Evolutionary conservation across 2,329 filamentous ascomycete species (phyloP).

Genomic region (Colletotrichum horii): DNA sequence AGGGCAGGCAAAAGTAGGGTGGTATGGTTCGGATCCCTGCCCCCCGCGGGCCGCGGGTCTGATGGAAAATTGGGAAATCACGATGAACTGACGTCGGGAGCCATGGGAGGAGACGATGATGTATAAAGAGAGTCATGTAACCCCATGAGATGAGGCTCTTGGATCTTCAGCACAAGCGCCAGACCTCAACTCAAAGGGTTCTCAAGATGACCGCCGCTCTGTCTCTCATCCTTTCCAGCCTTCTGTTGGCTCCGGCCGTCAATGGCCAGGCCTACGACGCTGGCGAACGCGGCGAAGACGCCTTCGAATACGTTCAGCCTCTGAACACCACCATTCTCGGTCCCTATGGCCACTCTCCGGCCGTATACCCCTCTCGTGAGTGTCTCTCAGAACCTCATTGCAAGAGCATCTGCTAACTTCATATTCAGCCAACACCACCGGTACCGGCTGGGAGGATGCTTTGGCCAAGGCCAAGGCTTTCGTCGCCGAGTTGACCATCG

Average conservation of each 20-base stretch:
- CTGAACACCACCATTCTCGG: constrained; percentile 44
- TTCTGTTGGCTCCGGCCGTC: constrained; percentile 32
- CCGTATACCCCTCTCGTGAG: constrained; percentile 42
- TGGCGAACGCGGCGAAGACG: constrained; percentile 27
- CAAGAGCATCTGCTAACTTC: background rate
- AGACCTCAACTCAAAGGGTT: constrained; percentile 1
- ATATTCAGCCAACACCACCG: constrained; percentile 39
- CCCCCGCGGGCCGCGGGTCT: background rate
- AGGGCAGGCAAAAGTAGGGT: background rate
- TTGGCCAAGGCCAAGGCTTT: constrained; percentile 40
- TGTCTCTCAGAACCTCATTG: background rate
- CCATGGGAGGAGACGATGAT: background rate
- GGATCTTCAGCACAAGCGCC: constrained; percentile 13
- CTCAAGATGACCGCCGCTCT: constrained; percentile 29
- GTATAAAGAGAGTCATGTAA: constrained; percentile 7
- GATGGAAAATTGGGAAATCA: background rate
- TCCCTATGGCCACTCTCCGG: constrained; percentile 42
- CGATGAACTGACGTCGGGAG: background rate
- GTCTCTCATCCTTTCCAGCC: constrained; percentile 50
- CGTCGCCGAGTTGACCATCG: constrained; percentile 30
- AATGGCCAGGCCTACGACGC: constrained; percentile 31
- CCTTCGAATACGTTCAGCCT: constrained; percentile 45
- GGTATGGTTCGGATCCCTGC: background rate
- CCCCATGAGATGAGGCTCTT: background rate
- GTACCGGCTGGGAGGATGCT: constrained; percentile 39